Evolutionary conservation across 1,139 yeast species (phyloP).

Genomic region (Pneumocystis wakefieldiae): DNA sequence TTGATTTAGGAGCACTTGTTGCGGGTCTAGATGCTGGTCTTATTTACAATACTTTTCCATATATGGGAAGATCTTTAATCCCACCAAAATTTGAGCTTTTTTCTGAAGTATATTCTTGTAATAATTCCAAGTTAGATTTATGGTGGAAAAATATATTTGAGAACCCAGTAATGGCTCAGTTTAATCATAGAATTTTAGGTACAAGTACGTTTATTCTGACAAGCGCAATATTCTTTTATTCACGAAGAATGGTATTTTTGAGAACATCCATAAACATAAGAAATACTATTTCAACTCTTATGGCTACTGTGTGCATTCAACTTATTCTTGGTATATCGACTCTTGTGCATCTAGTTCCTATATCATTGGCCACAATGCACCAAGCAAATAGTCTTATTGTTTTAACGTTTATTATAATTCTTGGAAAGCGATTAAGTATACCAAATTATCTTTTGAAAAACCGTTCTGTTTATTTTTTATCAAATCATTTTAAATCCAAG

Average conservation of each 20-base stretch:
- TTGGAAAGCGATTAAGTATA: constrained; percentile 51
- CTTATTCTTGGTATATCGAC: constrained; percentile 77
- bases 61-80: constrained; percentile 65
- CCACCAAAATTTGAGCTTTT: constrained; percentile 65
- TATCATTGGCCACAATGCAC: constrained; percentile 84
- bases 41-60: constrained; percentile 90
- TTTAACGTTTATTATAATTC: constrained; percentile 59
- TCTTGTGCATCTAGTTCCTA: constrained; percentile 75
- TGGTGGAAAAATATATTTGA: constrained; percentile 89
- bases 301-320: constrained; percentile 57
- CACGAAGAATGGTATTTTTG: constrained; percentile 29
- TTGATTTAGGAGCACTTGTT: constrained; percentile 95
- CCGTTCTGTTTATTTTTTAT: too few relatives aligned
- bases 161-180: constrained; percentile 91
- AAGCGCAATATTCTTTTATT: constrained; percentile 44
- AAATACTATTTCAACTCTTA: constrained; percentile 57
- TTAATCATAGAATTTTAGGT: constrained; percentile 79
- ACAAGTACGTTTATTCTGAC: constrained; percentile 62
- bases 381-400: constrained; percentile 94
- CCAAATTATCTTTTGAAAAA: constrained; percentile 28
- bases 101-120: constrained; percentile 58
- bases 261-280: constrained; percentile 38
- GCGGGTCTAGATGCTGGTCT: constrained; percentile 97
- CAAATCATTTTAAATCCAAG: neutral
- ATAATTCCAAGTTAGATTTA: constrained; percentile 46